These are phyloP conservation scores for Sicyos baderoa DNA, from an alignment of 306 rosid species.

Conservation along the genomic window DNA sequence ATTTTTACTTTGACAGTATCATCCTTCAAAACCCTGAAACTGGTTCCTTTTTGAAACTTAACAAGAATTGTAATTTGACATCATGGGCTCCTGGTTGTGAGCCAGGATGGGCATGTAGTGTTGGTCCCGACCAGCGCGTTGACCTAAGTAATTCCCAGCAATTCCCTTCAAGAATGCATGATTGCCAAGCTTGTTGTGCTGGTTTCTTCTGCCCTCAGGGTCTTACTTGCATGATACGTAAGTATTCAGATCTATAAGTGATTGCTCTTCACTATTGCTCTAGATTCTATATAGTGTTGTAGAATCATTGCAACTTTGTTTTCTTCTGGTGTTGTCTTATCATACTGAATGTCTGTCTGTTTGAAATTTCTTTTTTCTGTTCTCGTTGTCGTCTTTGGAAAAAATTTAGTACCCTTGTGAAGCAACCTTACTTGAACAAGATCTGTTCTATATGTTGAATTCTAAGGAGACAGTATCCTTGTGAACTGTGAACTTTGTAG, in stretches of 20 bases:
- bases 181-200: slow-evolving; percentile 77
- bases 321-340: no score
- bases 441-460: no score
- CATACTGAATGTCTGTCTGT: no score
- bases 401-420: no score
- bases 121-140: slow-evolving; percentile 38
- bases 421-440: no score
- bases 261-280: not conserved
- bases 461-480: no score
- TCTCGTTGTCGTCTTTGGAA: no score
- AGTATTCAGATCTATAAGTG: slow-evolving; percentile 29
- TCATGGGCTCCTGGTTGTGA: slow-evolving; percentile 94
- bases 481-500: no score
- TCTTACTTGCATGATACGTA: slow-evolving; percentile 94
- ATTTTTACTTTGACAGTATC: slow-evolving; percentile 56
- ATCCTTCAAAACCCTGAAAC: slow-evolving; percentile 37
- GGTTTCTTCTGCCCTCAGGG: slow-evolving; percentile 98
- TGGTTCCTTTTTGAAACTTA: slow-evolving; percentile 62
- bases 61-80: slow-evolving; percentile 83
- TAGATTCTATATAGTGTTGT: not conserved
- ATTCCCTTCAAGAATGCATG: slow-evolving; percentile 65
- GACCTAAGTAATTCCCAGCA: slow-evolving; percentile 50
- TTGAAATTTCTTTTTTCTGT: no score
- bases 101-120: slow-evolving; percentile 97
- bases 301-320: not conserved